Evolutionary conservation across 352 stramenopile species (phyloP).

Genomic region (Globisporangium perplexum): DNA sequence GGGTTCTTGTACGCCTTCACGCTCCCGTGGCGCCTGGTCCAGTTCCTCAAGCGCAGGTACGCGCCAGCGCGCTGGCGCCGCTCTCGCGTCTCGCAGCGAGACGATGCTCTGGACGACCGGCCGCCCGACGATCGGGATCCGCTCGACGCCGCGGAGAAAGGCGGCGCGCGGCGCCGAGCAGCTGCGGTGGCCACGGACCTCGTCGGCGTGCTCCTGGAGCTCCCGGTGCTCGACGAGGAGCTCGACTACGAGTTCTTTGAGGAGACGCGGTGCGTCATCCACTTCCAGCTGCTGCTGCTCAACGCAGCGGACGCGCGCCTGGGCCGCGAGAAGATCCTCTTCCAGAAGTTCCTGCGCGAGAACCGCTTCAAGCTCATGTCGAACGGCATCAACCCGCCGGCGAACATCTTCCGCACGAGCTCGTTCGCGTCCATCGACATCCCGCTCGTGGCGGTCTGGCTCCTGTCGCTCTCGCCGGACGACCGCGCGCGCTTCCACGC

Average conservation of each 20-base stretch:
- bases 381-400: constrained; percentile 88
- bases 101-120: neutral
- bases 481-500: constrained; percentile 84
- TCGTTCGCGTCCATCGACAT: constrained; percentile 90
- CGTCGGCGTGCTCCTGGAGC: constrained; percentile 49
- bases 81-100: neutral
- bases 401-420: constrained; percentile 86
- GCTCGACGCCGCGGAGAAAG: constrained; percentile 11
- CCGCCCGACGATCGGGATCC: neutral
- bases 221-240: constrained; percentile 67
- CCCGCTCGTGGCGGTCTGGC: constrained; percentile 85
- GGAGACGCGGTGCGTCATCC: constrained; percentile 88
- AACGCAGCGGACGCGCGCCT: constrained; percentile 84
- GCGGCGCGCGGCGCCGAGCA: neutral
- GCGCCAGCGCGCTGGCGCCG: constrained; percentile 20
- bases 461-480: constrained; percentile 80
- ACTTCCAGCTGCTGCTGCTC: constrained; percentile 89
- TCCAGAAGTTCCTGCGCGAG: constrained; percentile 92
- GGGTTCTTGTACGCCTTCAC: constrained; percentile 62
- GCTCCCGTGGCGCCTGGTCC: constrained; percentile 32
- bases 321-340: constrained; percentile 87
- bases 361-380: constrained; percentile 93
- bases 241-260: constrained; percentile 81
- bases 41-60: constrained; percentile 52
- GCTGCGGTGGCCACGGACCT: constrained; percentile 33